Percentiles rank a stretch among this genome's conserved stretches.
phyloP scores from a whole-genome alignment of 2,329 filamentous ascomycete species.

The Epichloe sp. region DNA sequence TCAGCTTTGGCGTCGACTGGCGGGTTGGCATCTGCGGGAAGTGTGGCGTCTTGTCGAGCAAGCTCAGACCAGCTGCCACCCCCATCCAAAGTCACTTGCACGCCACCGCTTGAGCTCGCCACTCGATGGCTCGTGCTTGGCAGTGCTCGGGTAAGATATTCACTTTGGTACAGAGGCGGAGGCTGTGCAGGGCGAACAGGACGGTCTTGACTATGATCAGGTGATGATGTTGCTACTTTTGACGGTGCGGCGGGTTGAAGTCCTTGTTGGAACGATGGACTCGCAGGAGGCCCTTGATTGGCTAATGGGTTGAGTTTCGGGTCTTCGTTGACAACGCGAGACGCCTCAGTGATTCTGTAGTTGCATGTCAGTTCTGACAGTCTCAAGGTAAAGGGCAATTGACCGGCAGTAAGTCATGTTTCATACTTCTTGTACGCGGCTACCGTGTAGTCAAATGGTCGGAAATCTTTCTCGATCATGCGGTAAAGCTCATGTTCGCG shows the following conservation, averaged over 20 bases:
- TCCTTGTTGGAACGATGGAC: neutral
- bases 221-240: conserved; percentile 9
- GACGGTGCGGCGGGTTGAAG: conserved; percentile 6
- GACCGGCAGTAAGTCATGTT: too few relatives aligned
- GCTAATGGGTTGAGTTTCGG: neutral
- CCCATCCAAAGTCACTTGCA: conserved; percentile 84
- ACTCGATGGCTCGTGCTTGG: conserved; percentile 53
- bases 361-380: conserved; percentile 9
- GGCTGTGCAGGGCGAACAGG: conserved; percentile 20
- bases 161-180: conserved; percentile 33
- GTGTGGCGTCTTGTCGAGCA: conserved; percentile 67
- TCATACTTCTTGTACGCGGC: conserved; percentile 63
- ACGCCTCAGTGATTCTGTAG: conserved; percentile 25
- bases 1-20: conserved; percentile 38
- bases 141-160: conserved; percentile 32
- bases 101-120: conserved; percentile 65
- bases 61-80: conserved; percentile 85
- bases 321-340: conserved; percentile 9
- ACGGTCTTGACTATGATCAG: conserved; percentile 14
- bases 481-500: conserved; percentile 86
- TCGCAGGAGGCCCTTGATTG: conserved; percentile 17
- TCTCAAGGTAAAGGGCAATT: neutral
- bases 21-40: conserved; percentile 52
- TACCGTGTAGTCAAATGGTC: conserved; percentile 87
- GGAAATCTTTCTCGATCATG: conserved; percentile 88